phyloP scores from a whole-genome alignment of 768 basidiomycete species.

The Multifurca ochricompacta region DNA sequence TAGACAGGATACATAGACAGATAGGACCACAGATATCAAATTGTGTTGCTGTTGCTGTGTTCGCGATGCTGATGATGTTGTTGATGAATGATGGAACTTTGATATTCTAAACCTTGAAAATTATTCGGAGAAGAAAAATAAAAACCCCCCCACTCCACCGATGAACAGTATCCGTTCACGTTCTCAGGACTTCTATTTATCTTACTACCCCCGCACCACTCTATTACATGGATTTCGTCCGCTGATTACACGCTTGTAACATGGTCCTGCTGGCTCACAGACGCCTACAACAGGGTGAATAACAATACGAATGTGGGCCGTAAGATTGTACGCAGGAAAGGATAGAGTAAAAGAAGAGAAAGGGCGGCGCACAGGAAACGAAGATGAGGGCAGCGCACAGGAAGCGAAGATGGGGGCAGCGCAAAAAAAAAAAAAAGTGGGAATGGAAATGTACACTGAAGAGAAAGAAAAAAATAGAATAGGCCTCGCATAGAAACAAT shows the following conservation, averaged over 20 bases:
- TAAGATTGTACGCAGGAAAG: conserved; percentile 8
- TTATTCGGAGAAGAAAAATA: too few species aligned
- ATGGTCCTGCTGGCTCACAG: conserved; percentile 5
- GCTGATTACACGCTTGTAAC: conserved; percentile 16
- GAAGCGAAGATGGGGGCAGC: not conserved
- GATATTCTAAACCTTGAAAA: too few species aligned
- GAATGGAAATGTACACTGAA: not conserved
- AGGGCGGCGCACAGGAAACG: conserved; percentile 5
- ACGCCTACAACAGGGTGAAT: conserved; percentile 17
- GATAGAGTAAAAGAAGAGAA: not conserved
- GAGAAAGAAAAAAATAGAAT: not conserved
- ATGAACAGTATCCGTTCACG: too few species aligned
- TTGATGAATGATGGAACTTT: too few species aligned
- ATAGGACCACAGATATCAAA: too few species aligned
- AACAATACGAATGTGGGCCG: conserved; percentile 17
- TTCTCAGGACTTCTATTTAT: not conserved
- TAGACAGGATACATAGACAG: too few species aligned
- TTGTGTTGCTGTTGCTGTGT: too few species aligned
- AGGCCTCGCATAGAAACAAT: not conserved
- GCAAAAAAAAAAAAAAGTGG: not conserved
- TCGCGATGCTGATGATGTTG: too few species aligned
- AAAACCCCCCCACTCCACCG: too few species aligned
- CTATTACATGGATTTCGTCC: conserved; percentile 13
- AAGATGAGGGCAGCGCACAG: conserved; percentile 7
- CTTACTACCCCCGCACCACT: conserved; percentile 9